Conservation (phyloP, 2,329 filamentous ascomycete genomes). For the Anthostomella pinea region DNA sequence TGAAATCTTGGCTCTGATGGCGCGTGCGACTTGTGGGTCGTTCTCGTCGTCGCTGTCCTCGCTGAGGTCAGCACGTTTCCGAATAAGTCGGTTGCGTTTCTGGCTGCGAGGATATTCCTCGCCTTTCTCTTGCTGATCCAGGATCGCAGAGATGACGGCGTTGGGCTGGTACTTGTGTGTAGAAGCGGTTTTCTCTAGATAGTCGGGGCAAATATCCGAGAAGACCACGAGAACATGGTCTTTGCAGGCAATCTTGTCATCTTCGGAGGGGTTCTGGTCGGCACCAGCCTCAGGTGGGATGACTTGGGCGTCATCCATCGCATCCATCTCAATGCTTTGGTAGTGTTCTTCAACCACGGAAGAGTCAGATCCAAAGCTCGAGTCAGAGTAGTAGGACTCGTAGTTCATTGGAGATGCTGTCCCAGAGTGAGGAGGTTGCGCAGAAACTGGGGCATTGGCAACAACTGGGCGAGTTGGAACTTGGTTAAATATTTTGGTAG, state of each 20-base stretch:
- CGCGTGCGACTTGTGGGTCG: constrained; percentile 6
- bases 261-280: constrained; percentile 2
- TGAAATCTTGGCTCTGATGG: constrained; percentile 18
- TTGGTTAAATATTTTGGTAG: too few relatives aligned
- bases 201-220: constrained; percentile 43
- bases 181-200: constrained; percentile 30
- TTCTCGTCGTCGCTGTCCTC: constrained; percentile 19
- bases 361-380: constrained; percentile 1
- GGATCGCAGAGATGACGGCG: constrained; percentile 35
- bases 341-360: background rate
- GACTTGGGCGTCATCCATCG: constrained; percentile 1
- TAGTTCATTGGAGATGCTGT: background rate
- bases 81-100: constrained; percentile 32
- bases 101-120: constrained; percentile 34
- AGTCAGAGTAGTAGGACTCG: constrained; percentile 1
- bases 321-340: constrained; percentile 4
- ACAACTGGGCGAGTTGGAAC: too few relatives aligned
- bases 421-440: background rate
- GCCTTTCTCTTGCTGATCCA: constrained; percentile 40
- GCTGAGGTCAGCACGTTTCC: constrained; percentile 35
- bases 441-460: too few relatives aligned
- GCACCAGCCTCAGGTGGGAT: constrained; percentile 11
- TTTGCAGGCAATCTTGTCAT: constrained; percentile 24
- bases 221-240: constrained; percentile 36
- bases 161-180: constrained; percentile 30